Percentiles rank a stretch among this genome's conserved stretches.
Evolutionary conservation across 371 early-diverging fungal genomes (phyloP).

Genomic region (Funneliformis caledonium): DNA sequence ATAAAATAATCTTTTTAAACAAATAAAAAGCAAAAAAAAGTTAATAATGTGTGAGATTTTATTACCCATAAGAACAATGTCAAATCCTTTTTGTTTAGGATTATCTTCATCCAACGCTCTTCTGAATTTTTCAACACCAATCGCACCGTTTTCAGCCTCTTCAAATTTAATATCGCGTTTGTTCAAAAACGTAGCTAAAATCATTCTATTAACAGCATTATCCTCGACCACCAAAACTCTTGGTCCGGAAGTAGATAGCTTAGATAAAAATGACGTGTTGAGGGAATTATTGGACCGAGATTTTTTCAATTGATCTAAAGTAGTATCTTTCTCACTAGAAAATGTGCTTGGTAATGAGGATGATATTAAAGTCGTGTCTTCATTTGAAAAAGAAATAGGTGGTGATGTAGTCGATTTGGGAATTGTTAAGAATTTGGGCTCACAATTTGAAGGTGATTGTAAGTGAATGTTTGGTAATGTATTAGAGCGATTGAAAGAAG

Average conservation of each 20-base stretch:
- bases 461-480: neutral
- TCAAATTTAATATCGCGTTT: conserved; percentile 48
- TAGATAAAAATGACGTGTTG: neutral
- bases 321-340: too few relatives aligned
- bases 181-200: conserved; percentile 48
- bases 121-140: conserved; percentile 49
- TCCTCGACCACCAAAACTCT: conserved; percentile 51
- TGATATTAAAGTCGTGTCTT: neutral
- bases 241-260: conserved; percentile 16
- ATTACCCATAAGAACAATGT: conserved; percentile 50
- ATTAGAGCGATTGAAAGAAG: neutral
- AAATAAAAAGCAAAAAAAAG: neutral
- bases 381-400: neutral
- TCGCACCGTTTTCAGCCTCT: conserved; percentile 50
- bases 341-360: neutral
- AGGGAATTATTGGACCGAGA: neutral
- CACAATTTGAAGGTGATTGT: neutral
- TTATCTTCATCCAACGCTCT: conserved; percentile 38
- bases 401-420: neutral
- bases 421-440: neutral
- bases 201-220: conserved; percentile 51
- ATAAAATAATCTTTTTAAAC: neutral
- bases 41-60: neutral
- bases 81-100: conserved; percentile 42
- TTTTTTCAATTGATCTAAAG: neutral